A percentile compares a stretch with the other conserved stretches of the same genome.
Conservation (phyloP, 1,284 basidiomycete genomes). For the Leccinum laetum region DNA sequence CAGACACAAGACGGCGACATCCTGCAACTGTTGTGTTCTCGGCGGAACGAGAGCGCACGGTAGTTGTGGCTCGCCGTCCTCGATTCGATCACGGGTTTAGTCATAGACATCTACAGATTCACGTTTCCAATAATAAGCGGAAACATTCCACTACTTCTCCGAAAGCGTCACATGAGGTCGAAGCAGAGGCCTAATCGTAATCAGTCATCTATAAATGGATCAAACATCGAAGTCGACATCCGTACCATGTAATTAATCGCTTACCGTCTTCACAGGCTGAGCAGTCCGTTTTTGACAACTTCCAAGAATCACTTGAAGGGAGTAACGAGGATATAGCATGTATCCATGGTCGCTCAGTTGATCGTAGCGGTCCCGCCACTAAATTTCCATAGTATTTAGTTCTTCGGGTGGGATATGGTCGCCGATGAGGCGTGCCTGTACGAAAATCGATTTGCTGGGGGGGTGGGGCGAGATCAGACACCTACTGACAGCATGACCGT, state of each 20-base stretch:
- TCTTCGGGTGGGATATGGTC: conserved; percentile 5
- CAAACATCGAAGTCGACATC: background rate
- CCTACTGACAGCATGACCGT: no score
- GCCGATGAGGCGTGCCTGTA: background rate
- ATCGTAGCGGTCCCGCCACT: conserved; percentile 15
- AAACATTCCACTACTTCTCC: conserved; percentile 37
- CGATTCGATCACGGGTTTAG: no score
- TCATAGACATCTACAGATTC: background rate
- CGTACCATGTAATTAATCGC: no score
- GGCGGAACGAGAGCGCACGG: no score
- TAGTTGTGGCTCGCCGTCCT: no score
- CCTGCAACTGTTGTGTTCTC: no score
- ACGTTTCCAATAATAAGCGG: conserved; percentile 34
- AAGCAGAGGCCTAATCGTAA: conserved; percentile 36
- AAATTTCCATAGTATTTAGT: conserved; percentile 13
- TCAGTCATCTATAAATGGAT: background rate
- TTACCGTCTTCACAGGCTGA: no score
- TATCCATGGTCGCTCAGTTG: conserved; percentile 36
- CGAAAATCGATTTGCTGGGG: no score
- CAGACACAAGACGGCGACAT: no score
- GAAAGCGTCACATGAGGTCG: conserved; percentile 33
- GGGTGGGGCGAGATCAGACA: no score
- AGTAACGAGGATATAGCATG: conserved; percentile 35
- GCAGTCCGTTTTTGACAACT: background rate
- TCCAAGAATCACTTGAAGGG: conserved; percentile 35